Percentiles rank a stretch among this genome's conserved stretches.
Evolutionary conservation across 352 stramenopile genomes (phyloP).

Genomic region (Pythium phragmiticola): DNA sequence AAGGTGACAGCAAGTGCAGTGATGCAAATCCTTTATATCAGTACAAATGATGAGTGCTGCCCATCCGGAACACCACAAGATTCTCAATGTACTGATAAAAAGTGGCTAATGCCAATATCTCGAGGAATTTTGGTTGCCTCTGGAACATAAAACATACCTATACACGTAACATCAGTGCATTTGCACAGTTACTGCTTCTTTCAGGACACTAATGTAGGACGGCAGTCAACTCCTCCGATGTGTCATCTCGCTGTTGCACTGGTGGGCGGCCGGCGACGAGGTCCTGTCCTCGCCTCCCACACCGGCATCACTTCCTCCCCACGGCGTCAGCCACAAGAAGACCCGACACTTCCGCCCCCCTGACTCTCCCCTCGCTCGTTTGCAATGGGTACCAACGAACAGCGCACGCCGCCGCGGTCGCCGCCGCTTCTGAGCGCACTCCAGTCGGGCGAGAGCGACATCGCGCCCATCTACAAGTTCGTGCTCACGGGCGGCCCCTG

Average conservation of each 20-base stretch:
- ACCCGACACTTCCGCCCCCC: not conserved
- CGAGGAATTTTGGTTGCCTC: not conserved
- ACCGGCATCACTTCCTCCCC: not conserved
- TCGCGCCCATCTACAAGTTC: conserved; percentile 90
- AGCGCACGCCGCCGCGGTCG: conserved; percentile 35
- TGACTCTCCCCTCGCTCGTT: not conserved
- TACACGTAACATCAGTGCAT: not conserved
- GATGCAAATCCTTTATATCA: no score
- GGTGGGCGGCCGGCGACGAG: conserved; percentile 4
- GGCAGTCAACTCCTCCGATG: conserved; percentile 5
- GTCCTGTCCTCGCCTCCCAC: not conserved
- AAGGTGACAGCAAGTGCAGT: no score
- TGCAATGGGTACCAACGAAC: conserved; percentile 53
- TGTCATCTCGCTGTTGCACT: conserved; percentile 25
- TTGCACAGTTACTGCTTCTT: not conserved
- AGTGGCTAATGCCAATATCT: not conserved
- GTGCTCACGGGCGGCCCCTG: conserved; percentile 94
- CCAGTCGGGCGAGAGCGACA: conserved; percentile 63
- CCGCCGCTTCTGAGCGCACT: conserved; percentile 67
- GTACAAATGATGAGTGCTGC: not conserved
- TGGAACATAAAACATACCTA: not conserved
- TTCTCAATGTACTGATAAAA: not conserved
- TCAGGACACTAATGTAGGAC: conserved; percentile 20
- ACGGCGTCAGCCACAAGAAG: not conserved
- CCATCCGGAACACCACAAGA: not conserved